Conservation (phyloP, 257 asterid species). For the Paraleonurus japonicus region DNA sequence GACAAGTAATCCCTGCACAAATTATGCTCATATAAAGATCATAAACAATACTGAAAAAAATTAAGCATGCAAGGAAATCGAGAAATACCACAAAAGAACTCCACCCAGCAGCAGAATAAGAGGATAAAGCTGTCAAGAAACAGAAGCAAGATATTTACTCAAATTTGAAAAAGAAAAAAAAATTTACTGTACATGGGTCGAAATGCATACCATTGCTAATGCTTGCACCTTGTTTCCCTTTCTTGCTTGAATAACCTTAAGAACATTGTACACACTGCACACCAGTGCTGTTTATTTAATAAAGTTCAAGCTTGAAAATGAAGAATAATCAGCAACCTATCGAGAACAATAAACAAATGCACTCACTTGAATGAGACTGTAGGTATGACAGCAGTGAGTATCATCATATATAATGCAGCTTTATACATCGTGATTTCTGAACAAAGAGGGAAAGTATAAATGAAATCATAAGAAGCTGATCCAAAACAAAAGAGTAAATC, state of each 20-base stretch:
- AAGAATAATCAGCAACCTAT: no score
- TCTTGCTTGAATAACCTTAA: slow-evolving; percentile 80
- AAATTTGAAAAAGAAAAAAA: background rate
- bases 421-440: slow-evolving; percentile 69
- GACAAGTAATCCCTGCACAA: slow-evolving; percentile 78
- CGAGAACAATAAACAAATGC: no score
- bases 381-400: slow-evolving; percentile 80
- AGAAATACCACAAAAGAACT: slow-evolving; percentile 73
- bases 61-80: background rate
- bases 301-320: slow-evolving; percentile 11
- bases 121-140: slow-evolving; percentile 78
- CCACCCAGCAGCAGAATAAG: slow-evolving; percentile 77
- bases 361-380: slow-evolving; percentile 88
- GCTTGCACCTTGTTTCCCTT: slow-evolving; percentile 87
- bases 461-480: background rate
- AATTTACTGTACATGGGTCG: background rate
- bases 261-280: slow-evolving; percentile 79
- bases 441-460: background rate
- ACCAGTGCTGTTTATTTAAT: slow-evolving; percentile 13
- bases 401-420: slow-evolving; percentile 65
- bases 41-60: slow-evolving; percentile 4
- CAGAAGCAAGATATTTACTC: slow-evolving; percentile 19
- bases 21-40: slow-evolving; percentile 20
- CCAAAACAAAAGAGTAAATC: background rate
- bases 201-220: slow-evolving; percentile 79